Evolutionary conservation across 352 stramenopile species (phyloP), one percentile per base, ranked within the genome.

Genomic region (Phytophthora ohioensis): DNA sequence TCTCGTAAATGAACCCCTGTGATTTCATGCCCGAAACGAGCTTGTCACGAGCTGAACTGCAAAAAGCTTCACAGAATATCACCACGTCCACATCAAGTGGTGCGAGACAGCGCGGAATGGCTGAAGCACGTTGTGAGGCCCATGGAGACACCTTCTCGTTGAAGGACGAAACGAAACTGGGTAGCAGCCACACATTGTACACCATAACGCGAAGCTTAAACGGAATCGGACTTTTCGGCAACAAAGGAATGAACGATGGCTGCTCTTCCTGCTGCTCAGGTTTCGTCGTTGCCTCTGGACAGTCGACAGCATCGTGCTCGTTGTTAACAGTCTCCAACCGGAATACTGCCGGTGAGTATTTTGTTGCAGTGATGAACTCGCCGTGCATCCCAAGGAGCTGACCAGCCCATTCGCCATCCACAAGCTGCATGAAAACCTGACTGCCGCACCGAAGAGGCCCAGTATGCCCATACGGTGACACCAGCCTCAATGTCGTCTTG

Each of bases 171-270:
- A 91, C 73, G 17, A 91, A 80, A 55, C 78, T 80, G 2, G 85
- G 85, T 31, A 93, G 57, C 9, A 93, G 60, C 85, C 85, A 93
- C 15, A 93, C 82, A 49, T 93, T 93, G 75, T 93, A 93, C 11
- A 80, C 75, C 80, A 89, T 82, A 21, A 91, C 70, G 6, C 85
- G 82, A 17, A 93, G 66, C 21, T 71, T 67, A 47, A 89, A 85
- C 2, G 80, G 41, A 10, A 51, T 31, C n/a, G 34, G 17, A 8
- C 39, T 49, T 17, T 30, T 58, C 1, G 61, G 27, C 5, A 41
- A 3, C 31, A 57, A 41, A 2, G 27, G 21, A 12, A 36, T 38
- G 21, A 56, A n/a, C 8, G 52, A 61, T 17, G 46, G 15, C 2
- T n/a, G 21, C 13, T 53, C 46, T 10, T 30, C 36, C 3, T 49